Conservation (phyloP, 768 basidiomycete species). For the Lenzites betulinus region DNA sequence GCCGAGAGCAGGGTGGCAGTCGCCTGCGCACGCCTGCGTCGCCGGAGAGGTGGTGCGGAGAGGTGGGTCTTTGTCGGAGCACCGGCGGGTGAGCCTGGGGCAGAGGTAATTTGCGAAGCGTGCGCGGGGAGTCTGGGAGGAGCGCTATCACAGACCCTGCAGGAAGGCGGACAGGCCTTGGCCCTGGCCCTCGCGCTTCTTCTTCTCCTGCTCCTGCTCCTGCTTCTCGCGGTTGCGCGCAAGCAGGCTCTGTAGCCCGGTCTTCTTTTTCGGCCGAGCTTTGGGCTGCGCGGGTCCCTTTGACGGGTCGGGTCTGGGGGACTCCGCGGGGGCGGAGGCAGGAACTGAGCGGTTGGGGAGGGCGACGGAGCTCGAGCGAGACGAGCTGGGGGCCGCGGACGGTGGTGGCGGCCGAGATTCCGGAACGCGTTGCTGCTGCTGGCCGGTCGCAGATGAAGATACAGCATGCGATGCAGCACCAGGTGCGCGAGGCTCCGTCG, state of each 20-base stretch:
- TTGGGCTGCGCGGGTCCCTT: slow-evolving; percentile 26
- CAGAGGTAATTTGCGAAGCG: background rate
- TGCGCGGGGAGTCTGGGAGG: background rate
- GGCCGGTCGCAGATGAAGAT: background rate
- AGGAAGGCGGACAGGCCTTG: slow-evolving; percentile 59
- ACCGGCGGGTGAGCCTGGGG: background rate
- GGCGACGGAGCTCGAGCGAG: slow-evolving; percentile 12
- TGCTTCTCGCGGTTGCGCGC: slow-evolving; percentile 59
- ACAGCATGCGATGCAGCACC: slow-evolving; percentile 1
- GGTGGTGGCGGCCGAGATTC: slow-evolving; percentile 8
- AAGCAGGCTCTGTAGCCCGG: slow-evolving; percentile 63
- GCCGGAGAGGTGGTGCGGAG: background rate
- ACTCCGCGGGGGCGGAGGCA: background rate
- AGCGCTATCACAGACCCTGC: slow-evolving; percentile 36
- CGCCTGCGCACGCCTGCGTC: background rate
- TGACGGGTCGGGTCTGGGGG: background rate
- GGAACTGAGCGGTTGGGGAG: background rate
- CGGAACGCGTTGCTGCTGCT: slow-evolving; percentile 2
- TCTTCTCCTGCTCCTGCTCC: slow-evolving; percentile 44
- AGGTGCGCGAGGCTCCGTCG: background rate
- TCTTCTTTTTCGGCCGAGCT: slow-evolving; percentile 53
- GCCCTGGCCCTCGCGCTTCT: slow-evolving; percentile 27
- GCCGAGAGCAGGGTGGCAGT: background rate
- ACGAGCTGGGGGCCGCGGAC: slow-evolving; percentile 4
- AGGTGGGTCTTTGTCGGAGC: background rate